Evolutionary conservation across 768 basidiomycete species (phyloP).

Genomic region (Auricularia auricula-judae): DNA sequence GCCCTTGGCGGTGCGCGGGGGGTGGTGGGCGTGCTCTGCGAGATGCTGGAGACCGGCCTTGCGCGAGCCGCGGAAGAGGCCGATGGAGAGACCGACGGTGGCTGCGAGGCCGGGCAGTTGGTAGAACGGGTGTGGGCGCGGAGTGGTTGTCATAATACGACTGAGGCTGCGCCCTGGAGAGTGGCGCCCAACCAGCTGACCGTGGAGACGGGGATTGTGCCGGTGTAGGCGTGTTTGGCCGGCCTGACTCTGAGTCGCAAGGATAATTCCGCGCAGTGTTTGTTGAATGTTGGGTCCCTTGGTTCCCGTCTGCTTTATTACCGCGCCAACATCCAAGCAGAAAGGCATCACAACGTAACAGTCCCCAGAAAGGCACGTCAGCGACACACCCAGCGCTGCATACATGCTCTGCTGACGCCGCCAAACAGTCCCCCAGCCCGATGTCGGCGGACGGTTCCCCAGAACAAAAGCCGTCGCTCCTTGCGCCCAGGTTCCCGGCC

Average conservation of each 20-base stretch:
- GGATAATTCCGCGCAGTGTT: no score
- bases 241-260: no score
- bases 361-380: neutral
- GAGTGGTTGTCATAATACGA: neutral
- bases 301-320: neutral
- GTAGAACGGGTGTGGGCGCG: slow-evolving; percentile 41
- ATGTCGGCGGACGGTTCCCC: no score
- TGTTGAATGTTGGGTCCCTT: neutral
- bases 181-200: neutral
- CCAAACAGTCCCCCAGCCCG: no score
- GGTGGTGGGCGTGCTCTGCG: slow-evolving; percentile 86
- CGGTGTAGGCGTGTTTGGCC: no score
- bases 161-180: neutral
- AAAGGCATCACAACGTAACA: neutral
- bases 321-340: neutral
- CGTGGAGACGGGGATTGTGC: no score
- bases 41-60: slow-evolving; percentile 67
- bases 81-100: slow-evolving; percentile 52
- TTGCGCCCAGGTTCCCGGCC: no score
- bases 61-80: slow-evolving; percentile 62
- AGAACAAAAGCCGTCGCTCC: no score
- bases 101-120: slow-evolving; percentile 51
- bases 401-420: no score
- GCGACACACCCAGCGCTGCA: neutral
- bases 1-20: slow-evolving; percentile 74